Evolutionary conservation across 345 rosid species (phyloP), one percentile per base, ranked within the genome.

Genomic region (Syzygium aromaticum): DNA sequence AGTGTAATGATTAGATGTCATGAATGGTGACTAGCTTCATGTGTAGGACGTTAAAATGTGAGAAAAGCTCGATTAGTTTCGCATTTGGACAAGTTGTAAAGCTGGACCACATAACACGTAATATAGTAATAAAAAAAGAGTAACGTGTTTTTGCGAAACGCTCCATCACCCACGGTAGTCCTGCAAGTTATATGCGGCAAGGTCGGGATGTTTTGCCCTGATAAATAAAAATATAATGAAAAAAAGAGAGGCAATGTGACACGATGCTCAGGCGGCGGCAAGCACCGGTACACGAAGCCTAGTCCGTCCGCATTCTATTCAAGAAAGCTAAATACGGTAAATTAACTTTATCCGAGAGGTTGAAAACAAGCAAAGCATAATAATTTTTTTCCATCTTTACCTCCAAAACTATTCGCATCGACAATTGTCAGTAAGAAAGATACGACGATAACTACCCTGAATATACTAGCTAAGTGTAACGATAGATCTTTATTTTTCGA

Each of bases 1-100:
- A 17, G 23, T 67, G 19, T 13, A 61, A 3, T n/a, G 38, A 13
- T 12, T 61, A 6, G 38, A 61, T 61, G 7, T 9, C 5, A 13
- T 61, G 14, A 8, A 0, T 1, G 10, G 4, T 12, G 3, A 7
- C 6, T 61, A 33, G 28, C 14, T 30, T 7, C 19, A 0, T 13
- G 19, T 61, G 3, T 2, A n/a, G 7, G 73, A 61, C 14, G 14
- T 61, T 61, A 3, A 61, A n/a, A 61, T n/a, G 38, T 4, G 5
- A 61, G 73, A 13, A 61, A 19, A 54, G 9, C 57, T 54, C 23
- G 7, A 19, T 21, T 7, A 21, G 25, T 54, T 7, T 19, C 57
- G 19, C 7, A 9, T 7, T 5, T 19, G 1, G 1, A 1, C 54
- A 5, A 52, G 6, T 52, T 1, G 7, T 16, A 16, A 59, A 59